Percentiles rank a stretch among this genome's conserved stretches.
Conservation (phyloP, 768 basidiomycete species). For the Sporobolomyces roseus region DNA sequence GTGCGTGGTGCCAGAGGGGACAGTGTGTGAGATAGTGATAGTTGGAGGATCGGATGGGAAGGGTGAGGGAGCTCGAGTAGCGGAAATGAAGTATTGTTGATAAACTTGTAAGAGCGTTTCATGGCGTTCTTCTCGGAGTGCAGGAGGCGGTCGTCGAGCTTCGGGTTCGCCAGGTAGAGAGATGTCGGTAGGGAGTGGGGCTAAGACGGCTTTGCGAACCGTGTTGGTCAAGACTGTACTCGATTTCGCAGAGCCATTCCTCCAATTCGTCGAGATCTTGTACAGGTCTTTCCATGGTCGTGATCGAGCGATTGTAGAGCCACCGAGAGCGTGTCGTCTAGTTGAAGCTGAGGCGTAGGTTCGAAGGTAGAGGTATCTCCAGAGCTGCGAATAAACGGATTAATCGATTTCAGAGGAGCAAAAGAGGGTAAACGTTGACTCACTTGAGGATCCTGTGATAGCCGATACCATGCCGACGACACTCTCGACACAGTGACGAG, state of each 20-base stretch:
- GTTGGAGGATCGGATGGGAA: not conserved
- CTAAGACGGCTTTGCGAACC: conserved; percentile 18
- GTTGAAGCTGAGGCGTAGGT: conserved; percentile 11
- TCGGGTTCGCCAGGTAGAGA: not conserved
- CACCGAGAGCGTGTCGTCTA: not conserved
- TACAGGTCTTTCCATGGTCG: conserved; percentile 35
- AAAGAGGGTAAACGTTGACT: not conserved
- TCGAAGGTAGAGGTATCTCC: conserved; percentile 29
- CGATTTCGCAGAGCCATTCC: conserved; percentile 16
- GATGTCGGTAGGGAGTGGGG: conserved; percentile 7
- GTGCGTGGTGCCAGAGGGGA: conserved; percentile 4
- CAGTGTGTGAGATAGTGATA: conserved; percentile 20
- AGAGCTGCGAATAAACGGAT: conserved; percentile 18
- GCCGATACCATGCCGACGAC: conserved; percentile 23
- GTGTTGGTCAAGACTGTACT: conserved; percentile 1
- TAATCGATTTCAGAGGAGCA: not conserved
- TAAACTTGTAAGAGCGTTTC: conserved; percentile 30
- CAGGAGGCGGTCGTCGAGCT: not conserved
- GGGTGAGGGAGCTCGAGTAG: not conserved
- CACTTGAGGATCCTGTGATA: conserved; percentile 37
- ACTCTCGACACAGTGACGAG: conserved; percentile 30
- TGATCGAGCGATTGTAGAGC: not conserved
- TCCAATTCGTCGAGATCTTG: conserved; percentile 37
- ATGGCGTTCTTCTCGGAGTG: not conserved
- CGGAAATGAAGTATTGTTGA: conserved; percentile 26